These are phyloP conservation scores for Inga oerstediana DNA, from an alignment of 306 rosid species.

Conservation along the genomic window DNA sequence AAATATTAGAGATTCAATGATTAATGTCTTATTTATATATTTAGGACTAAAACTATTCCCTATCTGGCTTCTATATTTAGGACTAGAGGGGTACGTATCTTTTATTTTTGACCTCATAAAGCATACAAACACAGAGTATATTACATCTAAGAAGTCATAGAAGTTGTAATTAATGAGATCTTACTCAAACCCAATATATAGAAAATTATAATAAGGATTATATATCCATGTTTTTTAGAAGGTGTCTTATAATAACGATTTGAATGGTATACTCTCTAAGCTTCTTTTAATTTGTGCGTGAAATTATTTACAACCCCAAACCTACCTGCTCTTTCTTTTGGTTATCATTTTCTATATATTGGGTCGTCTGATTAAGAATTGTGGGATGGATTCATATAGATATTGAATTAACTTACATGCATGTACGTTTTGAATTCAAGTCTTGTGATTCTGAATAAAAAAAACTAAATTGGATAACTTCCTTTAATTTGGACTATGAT, in stretches of 20 bases:
- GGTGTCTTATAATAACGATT: too few relatives aligned
- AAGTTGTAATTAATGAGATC: too few relatives aligned
- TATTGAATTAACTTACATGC: not conserved
- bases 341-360: not conserved
- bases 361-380: not conserved
- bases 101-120: too few relatives aligned
- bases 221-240: too few relatives aligned
- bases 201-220: too few relatives aligned
- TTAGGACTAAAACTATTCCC: too few relatives aligned
- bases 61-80: too few relatives aligned
- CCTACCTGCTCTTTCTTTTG: conserved; percentile 25
- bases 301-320: not conserved
- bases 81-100: too few relatives aligned
- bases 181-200: too few relatives aligned
- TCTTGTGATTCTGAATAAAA: not conserved
- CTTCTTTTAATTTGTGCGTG: not conserved
- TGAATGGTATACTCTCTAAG: not conserved
- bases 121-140: not conserved
- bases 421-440: too few relatives aligned
- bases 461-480: not conserved
- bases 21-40: too few relatives aligned
- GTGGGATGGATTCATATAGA: not conserved
- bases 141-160: too few relatives aligned
- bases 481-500: not conserved
- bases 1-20: not conserved